These are phyloP conservation scores for Phytophthora hybrid DNA, from an alignment of 352 stramenopile species.

Conservation along the genomic window DNA sequence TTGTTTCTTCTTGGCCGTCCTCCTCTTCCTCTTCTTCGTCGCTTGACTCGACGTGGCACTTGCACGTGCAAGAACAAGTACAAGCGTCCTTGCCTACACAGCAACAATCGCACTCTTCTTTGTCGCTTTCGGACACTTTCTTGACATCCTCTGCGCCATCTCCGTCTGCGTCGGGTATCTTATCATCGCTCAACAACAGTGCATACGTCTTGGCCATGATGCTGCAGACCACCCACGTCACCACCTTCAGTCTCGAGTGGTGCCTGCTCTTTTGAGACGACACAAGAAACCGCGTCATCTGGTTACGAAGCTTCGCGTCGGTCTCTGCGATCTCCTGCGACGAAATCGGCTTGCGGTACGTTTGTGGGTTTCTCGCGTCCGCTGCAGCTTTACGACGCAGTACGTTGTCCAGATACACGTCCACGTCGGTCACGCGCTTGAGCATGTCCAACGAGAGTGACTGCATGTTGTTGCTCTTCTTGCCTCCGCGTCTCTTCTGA, in stretches of 20 bases:
- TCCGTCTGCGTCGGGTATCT: conserved; percentile 47
- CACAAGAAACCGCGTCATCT: conserved; percentile 79
- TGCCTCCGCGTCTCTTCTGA: conserved; percentile 24
- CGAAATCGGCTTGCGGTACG: conserved; percentile 55
- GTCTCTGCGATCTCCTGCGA: conserved; percentile 78
- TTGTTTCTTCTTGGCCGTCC: conserved; percentile 10
- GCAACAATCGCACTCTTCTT: conserved; percentile 81
- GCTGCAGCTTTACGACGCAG: conserved; percentile 63
- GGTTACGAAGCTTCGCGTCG: conserved; percentile 80
- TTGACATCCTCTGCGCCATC: conserved; percentile 11
- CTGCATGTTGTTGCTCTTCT: conserved; percentile 47
- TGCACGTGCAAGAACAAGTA: conserved; percentile 65
- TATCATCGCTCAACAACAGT: conserved; percentile 76
- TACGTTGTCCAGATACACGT: conserved; percentile 88
- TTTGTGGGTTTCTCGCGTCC: conserved; percentile 38
- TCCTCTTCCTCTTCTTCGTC: conserved; percentile 51
- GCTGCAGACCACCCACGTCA: conserved; percentile 88
- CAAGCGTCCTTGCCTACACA: conserved; percentile 69
- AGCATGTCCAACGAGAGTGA: conserved; percentile 86
- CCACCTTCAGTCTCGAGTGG: conserved; percentile 83
- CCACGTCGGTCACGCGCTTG: conserved; percentile 79
- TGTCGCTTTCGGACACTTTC: conserved; percentile 50
- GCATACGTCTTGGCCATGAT: conserved; percentile 89
- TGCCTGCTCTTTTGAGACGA: conserved; percentile 80
- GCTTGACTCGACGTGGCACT: conserved; percentile 75